Conservation (phyloP, 2,329 filamentous ascomycete species). For the Alternaria sp. region DNA sequence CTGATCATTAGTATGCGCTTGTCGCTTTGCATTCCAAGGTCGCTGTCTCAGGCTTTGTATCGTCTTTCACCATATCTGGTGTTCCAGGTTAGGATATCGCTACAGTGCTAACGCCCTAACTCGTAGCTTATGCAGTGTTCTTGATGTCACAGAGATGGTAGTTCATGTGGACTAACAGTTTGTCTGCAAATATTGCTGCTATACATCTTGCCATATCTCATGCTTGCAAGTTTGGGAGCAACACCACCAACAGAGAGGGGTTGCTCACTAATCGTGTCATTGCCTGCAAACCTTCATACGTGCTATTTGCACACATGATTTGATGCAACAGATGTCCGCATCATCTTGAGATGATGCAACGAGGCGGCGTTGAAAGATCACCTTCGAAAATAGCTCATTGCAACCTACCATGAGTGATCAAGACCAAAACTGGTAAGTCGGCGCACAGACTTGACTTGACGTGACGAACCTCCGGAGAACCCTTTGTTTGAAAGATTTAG, state of each 20-base stretch:
- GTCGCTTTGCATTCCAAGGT: not conserved
- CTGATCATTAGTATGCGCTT: not conserved
- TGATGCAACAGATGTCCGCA: not conserved
- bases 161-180: not conserved
- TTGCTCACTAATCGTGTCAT: not conserved
- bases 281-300: not conserved
- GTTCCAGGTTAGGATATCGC: not conserved
- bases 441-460: not conserved
- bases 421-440: not conserved
- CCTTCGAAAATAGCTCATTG: not conserved
- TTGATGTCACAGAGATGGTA: not conserved
- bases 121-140: not conserved
- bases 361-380: not conserved
- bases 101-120: not conserved
- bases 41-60: not conserved
- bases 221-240: not conserved
- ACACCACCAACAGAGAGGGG: not conserved
- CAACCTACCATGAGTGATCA: not conserved
- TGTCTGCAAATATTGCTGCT: not conserved
- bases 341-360: not conserved
- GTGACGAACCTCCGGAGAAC: rapidly evolving
- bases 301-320: not conserved
- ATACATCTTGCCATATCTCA: not conserved
- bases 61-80: not conserved
- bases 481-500: rapidly evolving